Evolutionary conservation across 768 basidiomycete species (phyloP).

Genomic region (Podaxis carcinomalis): DNA sequence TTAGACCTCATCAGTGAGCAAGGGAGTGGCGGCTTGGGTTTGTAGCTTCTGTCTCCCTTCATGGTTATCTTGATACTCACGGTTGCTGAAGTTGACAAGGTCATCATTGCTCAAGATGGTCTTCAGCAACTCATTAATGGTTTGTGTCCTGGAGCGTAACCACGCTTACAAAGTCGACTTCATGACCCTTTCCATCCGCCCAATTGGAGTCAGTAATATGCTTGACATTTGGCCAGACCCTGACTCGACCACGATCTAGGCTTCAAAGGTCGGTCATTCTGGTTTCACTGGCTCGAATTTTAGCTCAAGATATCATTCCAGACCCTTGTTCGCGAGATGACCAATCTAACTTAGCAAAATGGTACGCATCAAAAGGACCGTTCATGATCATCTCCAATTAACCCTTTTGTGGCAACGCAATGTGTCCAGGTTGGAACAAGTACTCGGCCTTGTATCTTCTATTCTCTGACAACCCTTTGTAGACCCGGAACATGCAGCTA

Average conservation of each 20-base stretch:
- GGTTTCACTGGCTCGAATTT: background rate
- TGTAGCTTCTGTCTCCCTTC: slow-evolving; percentile 1
- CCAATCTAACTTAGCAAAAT: slow-evolving; percentile 47
- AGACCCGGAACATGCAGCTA: slow-evolving; percentile 49
- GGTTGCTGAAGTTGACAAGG: slow-evolving; percentile 47
- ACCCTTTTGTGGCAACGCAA: slow-evolving; percentile 34
- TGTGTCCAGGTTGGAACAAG: slow-evolving; percentile 40
- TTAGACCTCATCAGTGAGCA: slow-evolving; percentile 18
- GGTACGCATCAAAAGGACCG: slow-evolving; percentile 27
- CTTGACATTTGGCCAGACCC: background rate
- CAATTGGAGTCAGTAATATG: slow-evolving; percentile 37
- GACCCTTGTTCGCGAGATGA: slow-evolving; percentile 60
- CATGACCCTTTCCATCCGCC: slow-evolving; percentile 36
- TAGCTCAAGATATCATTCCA: slow-evolving; percentile 14
- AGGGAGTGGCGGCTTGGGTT: slow-evolving; percentile 37
- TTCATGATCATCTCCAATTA: background rate
- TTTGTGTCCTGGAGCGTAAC: slow-evolving; percentile 47
- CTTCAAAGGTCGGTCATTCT: slow-evolving; percentile 40
- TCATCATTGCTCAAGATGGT: slow-evolving; percentile 53
- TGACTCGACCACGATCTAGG: slow-evolving; percentile 25
- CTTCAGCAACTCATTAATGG: slow-evolving; percentile 44
- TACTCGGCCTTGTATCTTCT: background rate
- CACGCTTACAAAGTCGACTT: slow-evolving; percentile 56
- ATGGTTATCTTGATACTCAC: background rate
- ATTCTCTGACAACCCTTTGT: background rate